phyloP scores from a whole-genome alignment of 2,329 filamentous ascomycete species.

The Pseudogymnoascus sp. region DNA sequence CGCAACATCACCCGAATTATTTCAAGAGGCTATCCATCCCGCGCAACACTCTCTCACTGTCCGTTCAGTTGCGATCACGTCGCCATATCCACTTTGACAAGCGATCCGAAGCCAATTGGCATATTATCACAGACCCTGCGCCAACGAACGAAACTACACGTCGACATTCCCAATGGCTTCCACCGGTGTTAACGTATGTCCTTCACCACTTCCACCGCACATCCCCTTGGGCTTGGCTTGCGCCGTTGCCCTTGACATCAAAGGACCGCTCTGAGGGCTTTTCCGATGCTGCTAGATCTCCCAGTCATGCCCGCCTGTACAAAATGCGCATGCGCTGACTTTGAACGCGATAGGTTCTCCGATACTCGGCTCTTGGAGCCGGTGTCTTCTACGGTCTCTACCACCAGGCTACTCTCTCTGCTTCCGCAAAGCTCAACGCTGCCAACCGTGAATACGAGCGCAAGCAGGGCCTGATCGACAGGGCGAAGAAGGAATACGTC shows the following conservation, averaged over 20 bases:
- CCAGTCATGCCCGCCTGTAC: not conserved
- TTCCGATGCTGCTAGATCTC: not conserved
- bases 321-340: not conserved
- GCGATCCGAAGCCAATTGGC: slow-evolving; percentile 7
- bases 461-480: slow-evolving; percentile 83
- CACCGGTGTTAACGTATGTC: slow-evolving; percentile 45
- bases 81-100: not conserved
- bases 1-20: slow-evolving; percentile 10
- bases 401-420: slow-evolving; percentile 76
- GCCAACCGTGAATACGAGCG: slow-evolving; percentile 78
- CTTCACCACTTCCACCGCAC: slow-evolving; percentile 13
- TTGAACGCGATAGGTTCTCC: slow-evolving; percentile 64
- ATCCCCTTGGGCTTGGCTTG: not conserved
- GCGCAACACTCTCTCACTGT: slow-evolving; percentile 3
- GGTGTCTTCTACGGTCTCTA: slow-evolving; percentile 94
- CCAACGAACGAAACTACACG: slow-evolving; percentile 7
- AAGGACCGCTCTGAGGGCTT: not conserved
- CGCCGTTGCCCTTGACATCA: not conserved
- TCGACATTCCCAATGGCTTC: slow-evolving; percentile 30
- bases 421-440: slow-evolving; percentile 61
- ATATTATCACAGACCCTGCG: not conserved
- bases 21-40: slow-evolving; percentile 7
- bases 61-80: slow-evolving; percentile 4
- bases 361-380: slow-evolving; percentile 87
- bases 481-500: slow-evolving; percentile 85